phyloP scores from a whole-genome alignment of 2,329 filamentous ascomycete genomes.

The Diaporthe australafricana region DNA sequence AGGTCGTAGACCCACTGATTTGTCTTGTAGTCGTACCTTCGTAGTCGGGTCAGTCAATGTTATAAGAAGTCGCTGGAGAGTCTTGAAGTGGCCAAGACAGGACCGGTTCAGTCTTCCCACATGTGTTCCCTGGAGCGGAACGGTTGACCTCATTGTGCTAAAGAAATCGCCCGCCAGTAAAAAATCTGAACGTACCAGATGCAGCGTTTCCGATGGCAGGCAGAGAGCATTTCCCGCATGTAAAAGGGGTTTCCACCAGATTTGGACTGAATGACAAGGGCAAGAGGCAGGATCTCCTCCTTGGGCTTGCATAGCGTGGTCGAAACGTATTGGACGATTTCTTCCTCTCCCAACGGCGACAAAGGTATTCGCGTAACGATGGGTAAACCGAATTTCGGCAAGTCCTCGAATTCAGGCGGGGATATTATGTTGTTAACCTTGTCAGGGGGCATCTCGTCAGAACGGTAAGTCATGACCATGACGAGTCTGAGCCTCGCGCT shows the following conservation, averaged over 20 bases:
- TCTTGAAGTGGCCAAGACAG: neutral
- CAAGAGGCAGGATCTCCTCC: conserved; percentile 80
- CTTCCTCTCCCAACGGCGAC: conserved; percentile 78
- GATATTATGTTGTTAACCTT: conserved; percentile 66
- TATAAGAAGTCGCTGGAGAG: neutral
- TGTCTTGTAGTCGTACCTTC: conserved; percentile 74
- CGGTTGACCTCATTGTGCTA: neutral
- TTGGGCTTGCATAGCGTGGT: conserved; percentile 80
- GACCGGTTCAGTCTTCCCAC: neutral
- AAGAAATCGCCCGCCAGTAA: neutral
- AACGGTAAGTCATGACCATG: conserved; percentile 80
- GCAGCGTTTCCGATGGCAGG: conserved; percentile 83
- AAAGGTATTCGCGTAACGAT: conserved; percentile 78
- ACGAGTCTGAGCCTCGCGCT: conserved; percentile 83
- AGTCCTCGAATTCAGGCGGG: conserved; percentile 65
- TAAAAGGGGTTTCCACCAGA: conserved; percentile 91
- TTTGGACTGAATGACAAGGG: conserved; percentile 88
- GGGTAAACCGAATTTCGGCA: conserved; percentile 59
- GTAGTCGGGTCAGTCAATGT: neutral
- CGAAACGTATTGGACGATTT: conserved; percentile 86
- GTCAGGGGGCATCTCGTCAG: conserved; percentile 71
- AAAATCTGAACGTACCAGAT: conserved; percentile 74
- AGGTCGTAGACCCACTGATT: conserved; percentile 87
- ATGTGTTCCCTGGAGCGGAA: neutral
- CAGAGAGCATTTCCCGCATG: conserved; percentile 89